Conservation (phyloP, 176 grass and related monocot genomes). For the Lolium rigidum region DNA sequence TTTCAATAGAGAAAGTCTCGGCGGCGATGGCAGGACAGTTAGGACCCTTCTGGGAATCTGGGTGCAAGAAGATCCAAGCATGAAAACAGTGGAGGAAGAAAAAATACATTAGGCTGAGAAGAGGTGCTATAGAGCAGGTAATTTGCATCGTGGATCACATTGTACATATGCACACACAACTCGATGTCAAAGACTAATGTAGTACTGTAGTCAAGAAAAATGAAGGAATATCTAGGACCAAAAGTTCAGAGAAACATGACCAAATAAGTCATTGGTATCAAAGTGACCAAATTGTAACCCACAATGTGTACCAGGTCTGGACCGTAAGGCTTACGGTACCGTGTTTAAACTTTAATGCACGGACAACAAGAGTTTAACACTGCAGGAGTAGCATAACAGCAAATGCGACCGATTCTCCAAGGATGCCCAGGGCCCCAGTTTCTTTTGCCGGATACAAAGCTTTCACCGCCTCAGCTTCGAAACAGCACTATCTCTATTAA, state of each 20-base stretch:
- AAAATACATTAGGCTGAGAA: too few relatives aligned
- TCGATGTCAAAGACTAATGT: neutral
- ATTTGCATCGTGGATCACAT: too few relatives aligned
- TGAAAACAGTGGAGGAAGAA: too few relatives aligned
- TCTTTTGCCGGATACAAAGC: slow-evolving; percentile 26
- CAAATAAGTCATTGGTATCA: neutral
- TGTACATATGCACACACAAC: neutral
- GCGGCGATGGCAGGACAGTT: too few relatives aligned
- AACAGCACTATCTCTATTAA: slow-evolving; percentile 33
- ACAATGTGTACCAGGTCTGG: neutral
- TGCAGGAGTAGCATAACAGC: neutral
- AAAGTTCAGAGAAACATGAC: neutral
- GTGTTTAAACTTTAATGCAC: neutral
- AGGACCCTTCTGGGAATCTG: too few relatives aligned
- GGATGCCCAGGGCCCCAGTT: neutral
- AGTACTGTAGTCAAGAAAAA: neutral
- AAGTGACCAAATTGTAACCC: neutral
- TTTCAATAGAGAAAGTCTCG: too few relatives aligned
- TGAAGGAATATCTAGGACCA: neutral
- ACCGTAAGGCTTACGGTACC: neutral
- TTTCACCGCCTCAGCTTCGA: slow-evolving; percentile 22
- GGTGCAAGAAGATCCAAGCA: too few relatives aligned
- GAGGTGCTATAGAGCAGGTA: too few relatives aligned
- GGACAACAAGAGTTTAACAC: neutral
- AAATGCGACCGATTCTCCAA: neutral